Conservation (phyloP, 2,329 filamentous ascomycete genomes). For the Tolypocladium nubicola region DNA sequence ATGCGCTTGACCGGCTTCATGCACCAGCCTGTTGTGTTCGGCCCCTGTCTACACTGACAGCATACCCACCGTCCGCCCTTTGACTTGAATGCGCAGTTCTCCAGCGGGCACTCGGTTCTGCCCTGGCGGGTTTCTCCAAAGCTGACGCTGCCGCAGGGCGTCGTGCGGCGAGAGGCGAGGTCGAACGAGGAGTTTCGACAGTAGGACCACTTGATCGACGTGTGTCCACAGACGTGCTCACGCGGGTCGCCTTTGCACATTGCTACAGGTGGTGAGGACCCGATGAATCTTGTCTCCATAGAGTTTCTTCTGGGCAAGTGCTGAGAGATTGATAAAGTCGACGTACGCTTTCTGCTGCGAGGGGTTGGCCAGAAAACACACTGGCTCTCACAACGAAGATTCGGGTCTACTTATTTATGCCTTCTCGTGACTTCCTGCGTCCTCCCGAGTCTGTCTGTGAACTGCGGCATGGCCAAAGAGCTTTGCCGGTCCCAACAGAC, state of each 20-base stretch:
- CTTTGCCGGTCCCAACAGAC: neutral
- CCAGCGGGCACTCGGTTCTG: slow-evolving; percentile 34
- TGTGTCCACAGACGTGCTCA: slow-evolving; percentile 6
- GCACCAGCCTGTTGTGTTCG: slow-evolving; percentile 45
- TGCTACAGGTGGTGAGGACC: neutral
- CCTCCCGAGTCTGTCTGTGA: no score
- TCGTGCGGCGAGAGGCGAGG: slow-evolving; percentile 36
- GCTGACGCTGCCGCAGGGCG: slow-evolving; percentile 36
- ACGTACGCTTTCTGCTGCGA: neutral
- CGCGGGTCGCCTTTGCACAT: slow-evolving; percentile 6
- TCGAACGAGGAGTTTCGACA: slow-evolving; percentile 30
- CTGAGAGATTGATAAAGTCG: neutral
- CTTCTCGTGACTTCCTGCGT: neutral
- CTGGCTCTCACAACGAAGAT: no score
- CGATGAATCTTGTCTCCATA: neutral
- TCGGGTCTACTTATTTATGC: neutral
- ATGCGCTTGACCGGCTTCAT: slow-evolving; percentile 22
- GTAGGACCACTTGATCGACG: slow-evolving; percentile 6
- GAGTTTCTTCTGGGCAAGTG: neutral
- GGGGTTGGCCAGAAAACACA: neutral
- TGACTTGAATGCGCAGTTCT: slow-evolving; percentile 39
- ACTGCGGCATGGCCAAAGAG: neutral
- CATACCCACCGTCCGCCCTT: slow-evolving; percentile 43
- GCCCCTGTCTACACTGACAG: slow-evolving; percentile 38
- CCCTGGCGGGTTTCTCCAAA: slow-evolving; percentile 35